These are phyloP conservation scores for Astrothelium macrocarpum DNA, from an alignment of 495 filamentous ascomycete genomes.

Conservation along the genomic window DNA sequence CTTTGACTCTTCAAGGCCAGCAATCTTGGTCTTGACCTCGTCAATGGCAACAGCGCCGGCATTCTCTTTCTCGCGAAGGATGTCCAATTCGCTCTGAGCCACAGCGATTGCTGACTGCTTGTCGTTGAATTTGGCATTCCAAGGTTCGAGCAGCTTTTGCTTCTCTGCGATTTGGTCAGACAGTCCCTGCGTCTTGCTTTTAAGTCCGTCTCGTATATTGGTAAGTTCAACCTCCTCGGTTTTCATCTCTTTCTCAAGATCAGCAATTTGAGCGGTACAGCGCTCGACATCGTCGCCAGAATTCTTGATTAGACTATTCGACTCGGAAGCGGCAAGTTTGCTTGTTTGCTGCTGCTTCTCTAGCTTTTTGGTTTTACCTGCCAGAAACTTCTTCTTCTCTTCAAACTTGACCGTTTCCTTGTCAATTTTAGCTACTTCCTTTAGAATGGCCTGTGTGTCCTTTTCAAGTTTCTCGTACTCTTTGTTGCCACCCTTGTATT, in stretches of 20 bases:
- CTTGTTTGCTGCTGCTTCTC: conserved; percentile 74
- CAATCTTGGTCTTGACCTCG: conserved; percentile 74
- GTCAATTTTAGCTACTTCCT: conserved; percentile 85
- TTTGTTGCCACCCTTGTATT: conserved; percentile 68
- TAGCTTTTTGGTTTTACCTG: conserved; percentile 83
- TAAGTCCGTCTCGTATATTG: conserved; percentile 69
- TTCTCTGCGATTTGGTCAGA: conserved; percentile 86
- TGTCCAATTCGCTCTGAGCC: conserved; percentile 86
- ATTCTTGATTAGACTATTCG: conserved; percentile 66
- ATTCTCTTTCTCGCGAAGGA: conserved; percentile 78
- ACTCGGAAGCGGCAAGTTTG: conserved; percentile 60
- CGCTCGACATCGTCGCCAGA: conserved; percentile 67
- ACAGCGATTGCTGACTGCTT: conserved; percentile 91
- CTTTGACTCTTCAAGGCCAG: conserved; percentile 57
- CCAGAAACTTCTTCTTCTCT: conserved; percentile 89
- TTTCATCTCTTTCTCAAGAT: conserved; percentile 63
- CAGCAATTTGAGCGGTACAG: conserved; percentile 56
- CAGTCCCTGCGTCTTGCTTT: conserved; percentile 89
- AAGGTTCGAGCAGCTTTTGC: conserved; percentile 90
- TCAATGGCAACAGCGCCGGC: conserved; percentile 72
- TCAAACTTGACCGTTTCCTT: conserved; percentile 96
- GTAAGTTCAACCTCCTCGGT: conserved; percentile 73
- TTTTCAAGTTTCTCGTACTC: conserved; percentile 79
- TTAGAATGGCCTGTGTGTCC: conserved; percentile 64
- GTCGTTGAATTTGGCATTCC: conserved; percentile 92